phyloP scores from a whole-genome alignment of 192 early-diverging fungal genomes.

The Glomus cerebriforme region DNA sequence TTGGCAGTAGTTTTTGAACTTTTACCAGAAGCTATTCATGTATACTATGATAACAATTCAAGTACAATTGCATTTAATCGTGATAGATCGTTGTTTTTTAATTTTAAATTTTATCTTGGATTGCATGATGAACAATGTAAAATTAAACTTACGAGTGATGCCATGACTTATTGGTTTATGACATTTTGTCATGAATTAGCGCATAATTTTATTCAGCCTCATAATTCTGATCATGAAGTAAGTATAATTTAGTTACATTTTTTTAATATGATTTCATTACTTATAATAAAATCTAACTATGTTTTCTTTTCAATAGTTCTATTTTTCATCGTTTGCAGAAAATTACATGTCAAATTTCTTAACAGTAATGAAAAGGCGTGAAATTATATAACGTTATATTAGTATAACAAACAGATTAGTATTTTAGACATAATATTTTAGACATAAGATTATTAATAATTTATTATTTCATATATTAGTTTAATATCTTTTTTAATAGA shows the following conservation, averaged over 20 bases:
- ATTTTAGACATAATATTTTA: no score
- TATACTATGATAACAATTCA: slow-evolving; percentile 76
- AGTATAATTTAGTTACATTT: not conserved
- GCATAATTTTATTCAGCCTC: slow-evolving; percentile 70
- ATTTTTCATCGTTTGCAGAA: not conserved
- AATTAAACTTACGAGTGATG: slow-evolving; percentile 36
- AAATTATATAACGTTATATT: no score
- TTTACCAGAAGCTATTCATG: slow-evolving; percentile 55
- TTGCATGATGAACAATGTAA: slow-evolving; percentile 55
- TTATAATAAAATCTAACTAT: no score
- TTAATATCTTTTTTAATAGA: no score
- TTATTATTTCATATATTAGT: no score
- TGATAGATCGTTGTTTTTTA: slow-evolving; percentile 78
- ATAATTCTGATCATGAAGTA: slow-evolving; percentile 74
- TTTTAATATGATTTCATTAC: no score
- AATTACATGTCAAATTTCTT: not conserved
- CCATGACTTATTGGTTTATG: slow-evolving; percentile 84
- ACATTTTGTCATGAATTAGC: slow-evolving; percentile 81
- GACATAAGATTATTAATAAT: no score
- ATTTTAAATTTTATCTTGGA: slow-evolving; percentile 72
- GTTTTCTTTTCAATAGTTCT: not conserved
- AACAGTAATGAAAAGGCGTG: not conserved
- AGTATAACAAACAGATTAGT: no score
- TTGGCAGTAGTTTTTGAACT: slow-evolving; percentile 67
- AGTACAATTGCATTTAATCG: slow-evolving; percentile 82